Evolutionary conservation across 2,329 filamentous ascomycete species (phyloP).

Genomic region (Aspergillus sp.): DNA sequence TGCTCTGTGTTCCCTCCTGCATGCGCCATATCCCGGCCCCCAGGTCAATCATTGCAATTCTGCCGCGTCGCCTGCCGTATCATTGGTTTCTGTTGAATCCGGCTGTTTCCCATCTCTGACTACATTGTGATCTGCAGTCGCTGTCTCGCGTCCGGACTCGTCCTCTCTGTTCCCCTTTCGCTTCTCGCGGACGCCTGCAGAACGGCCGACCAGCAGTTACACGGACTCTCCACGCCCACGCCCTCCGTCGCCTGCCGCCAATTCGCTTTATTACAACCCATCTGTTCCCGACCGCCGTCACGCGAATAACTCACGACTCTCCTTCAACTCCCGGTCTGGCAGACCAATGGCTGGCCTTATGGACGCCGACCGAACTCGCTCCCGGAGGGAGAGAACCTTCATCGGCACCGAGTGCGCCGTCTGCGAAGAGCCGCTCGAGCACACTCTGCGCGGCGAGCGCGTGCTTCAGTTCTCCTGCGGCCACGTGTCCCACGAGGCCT

Average conservation of each 20-base stretch:
- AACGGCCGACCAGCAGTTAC: conserved; percentile 21
- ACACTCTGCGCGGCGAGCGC: conserved; percentile 85
- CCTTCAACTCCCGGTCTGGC: conserved; percentile 30
- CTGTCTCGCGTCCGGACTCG: conserved; percentile 20
- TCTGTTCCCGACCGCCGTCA: conserved; percentile 12
- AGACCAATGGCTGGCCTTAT: conserved; percentile 54
- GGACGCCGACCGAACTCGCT: conserved; percentile 66
- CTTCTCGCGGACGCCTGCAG: conserved; percentile 17
- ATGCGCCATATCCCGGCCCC: background rate
- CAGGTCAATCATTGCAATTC: conserved; percentile 2
- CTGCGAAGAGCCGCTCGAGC: conserved; percentile 92
- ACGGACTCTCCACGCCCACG: conserved; percentile 16
- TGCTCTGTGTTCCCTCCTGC: conserved; percentile 4
- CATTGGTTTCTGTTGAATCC: conserved; percentile 7
- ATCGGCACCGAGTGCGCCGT: conserved; percentile 91
- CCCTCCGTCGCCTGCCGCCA: conserved; percentile 16
- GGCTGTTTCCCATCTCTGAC: conserved; percentile 13
- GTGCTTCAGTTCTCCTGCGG: conserved; percentile 92
- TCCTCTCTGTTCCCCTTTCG: conserved; percentile 25
- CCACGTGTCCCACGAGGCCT: conserved; percentile 96
- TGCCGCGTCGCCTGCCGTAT: conserved; percentile 4
- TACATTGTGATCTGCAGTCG: conserved; percentile 14
- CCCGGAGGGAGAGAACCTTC: conserved; percentile 84
- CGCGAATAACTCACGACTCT: conserved; percentile 24
- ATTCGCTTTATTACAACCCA: conserved; percentile 11